Percentiles rank a stretch among this genome's conserved stretches.
These are phyloP conservation scores for Gracilaria vermiculophylla DNA, from an alignment of 23 red algal species.

Conservation along the genomic window DNA sequence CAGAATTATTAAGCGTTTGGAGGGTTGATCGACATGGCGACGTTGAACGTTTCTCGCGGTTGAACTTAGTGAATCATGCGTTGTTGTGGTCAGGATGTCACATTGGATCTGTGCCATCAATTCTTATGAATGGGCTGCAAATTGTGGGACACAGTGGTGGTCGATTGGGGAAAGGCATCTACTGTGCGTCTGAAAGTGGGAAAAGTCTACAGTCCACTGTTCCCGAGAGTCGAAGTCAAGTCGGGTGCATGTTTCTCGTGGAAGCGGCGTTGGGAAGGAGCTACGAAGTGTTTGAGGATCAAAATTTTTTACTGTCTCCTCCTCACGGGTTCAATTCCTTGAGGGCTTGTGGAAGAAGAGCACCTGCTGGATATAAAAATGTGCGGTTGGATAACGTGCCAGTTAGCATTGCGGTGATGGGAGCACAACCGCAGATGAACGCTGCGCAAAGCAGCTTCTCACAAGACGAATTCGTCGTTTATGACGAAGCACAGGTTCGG, in stretches of 20 bases:
- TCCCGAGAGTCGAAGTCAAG: slow-evolving; percentile 13
- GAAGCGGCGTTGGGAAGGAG: slow-evolving; percentile 52
- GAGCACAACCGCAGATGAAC: slow-evolving; percentile 13
- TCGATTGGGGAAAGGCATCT: slow-evolving; percentile 67
- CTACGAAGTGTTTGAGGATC: slow-evolving; percentile 38
- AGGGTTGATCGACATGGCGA: slow-evolving; percentile 59
- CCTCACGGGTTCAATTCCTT: slow-evolving; percentile 66
- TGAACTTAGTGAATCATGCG: slow-evolving; percentile 21
- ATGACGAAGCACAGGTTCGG: slow-evolving; percentile 71
- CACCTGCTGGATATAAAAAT: slow-evolving; percentile 9
- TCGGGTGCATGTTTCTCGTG: slow-evolving; percentile 70
- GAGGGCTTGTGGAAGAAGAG: slow-evolving; percentile 34
- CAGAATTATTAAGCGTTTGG: slow-evolving; percentile 53
- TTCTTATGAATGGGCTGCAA: slow-evolving; percentile 46
- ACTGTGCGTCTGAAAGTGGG: slow-evolving; percentile 55
- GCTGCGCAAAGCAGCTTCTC: slow-evolving; percentile 36
- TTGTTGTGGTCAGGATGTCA: slow-evolving; percentile 65
- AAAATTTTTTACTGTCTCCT: slow-evolving; percentile 8
- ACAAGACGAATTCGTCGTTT: slow-evolving; percentile 70
- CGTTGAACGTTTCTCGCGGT: slow-evolving; percentile 37
- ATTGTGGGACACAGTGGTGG: slow-evolving; percentile 72
- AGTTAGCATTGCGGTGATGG: slow-evolving; percentile 47
- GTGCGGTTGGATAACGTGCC: slow-evolving; percentile 34
- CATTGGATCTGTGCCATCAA: slow-evolving; percentile 52
- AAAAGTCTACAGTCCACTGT: slow-evolving; percentile 31